Evolutionary conservation across 1,284 basidiomycete genomes (phyloP), one percentile per base, ranked within the genome.

Genomic region (Neotropicomus parvogracilis): DNA sequence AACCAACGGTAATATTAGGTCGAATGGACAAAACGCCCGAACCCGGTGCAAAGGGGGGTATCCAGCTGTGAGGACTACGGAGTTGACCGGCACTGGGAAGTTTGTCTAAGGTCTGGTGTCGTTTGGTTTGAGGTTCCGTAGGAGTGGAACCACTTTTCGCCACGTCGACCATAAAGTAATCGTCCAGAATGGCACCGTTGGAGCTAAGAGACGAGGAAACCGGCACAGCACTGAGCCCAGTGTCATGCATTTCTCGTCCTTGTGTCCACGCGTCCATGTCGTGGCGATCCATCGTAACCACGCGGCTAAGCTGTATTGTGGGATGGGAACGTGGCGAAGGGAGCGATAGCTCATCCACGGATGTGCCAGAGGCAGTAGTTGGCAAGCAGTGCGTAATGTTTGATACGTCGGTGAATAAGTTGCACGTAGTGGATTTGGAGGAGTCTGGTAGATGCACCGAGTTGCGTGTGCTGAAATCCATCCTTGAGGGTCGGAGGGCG

Each of bases 261-360:
- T 39, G 47, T 10, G 34, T 6, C 53, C 67, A 68, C 49, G 66
- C 43, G 51, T 53, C 47, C 29, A 20, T 52, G 52, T 65, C 65
- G 63, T 67, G 63, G 64, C 47, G 16, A 45, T 44, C 39, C 43
- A 33, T 42, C 32, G 44, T 31, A 29, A 45, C 59, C 66, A 65
- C 52, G 62, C 53, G 58, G 32, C 40, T 21, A 28, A 38, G 12
- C 45, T 57, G 58, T 50, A 45, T 35, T 46, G 40, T 46, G 17
- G 38, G 21, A 46, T 42, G 31, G 14, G 40, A 54, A 47, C 21
- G 48, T 50, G 52, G 40, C 45, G 46, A 52, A 24, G 8, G 24
- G 33, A 36, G 32, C 10, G 40, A 29, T 20, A 41, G 42, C 33
- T 41, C 42, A 42, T 52, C 42, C 34, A 35, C 17, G 4, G 24